A percentile compares a stretch with the other conserved stretches of the same genome.
Evolutionary conservation across 257 asterid genomes (phyloP).

Genomic region (Petunia secreta): DNA sequence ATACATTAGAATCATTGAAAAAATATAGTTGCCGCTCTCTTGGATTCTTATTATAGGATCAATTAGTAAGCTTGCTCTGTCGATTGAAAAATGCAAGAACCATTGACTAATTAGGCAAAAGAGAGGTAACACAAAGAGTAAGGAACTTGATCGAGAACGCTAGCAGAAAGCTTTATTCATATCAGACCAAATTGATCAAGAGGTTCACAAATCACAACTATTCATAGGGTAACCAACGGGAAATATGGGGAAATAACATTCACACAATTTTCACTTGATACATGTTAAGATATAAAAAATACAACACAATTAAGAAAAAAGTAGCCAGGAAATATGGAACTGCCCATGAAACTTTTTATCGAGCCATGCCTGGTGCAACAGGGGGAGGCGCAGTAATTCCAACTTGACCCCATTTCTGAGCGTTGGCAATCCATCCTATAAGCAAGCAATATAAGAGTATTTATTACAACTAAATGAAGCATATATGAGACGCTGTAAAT

Average conservation of each 20-base stretch:
- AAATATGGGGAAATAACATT: too few species aligned
- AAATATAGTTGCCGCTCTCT: too few species aligned
- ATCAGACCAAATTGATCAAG: background rate
- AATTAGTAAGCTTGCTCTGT: too few species aligned
- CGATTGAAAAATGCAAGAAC: too few species aligned
- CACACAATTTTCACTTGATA: background rate
- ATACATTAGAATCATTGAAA: too few species aligned
- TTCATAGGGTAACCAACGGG: background rate
- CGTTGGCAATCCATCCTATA: conserved; percentile 38
- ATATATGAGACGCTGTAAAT: too few species aligned
- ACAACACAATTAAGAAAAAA: background rate
- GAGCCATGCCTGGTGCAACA: conserved; percentile 34
- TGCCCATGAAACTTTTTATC: conserved; percentile 7
- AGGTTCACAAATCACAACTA: background rate
- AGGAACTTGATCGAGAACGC: too few species aligned
- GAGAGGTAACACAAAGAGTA: too few species aligned
- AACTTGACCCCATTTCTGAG: conserved; percentile 33
- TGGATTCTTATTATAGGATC: too few species aligned
- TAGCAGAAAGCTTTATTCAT: background rate
- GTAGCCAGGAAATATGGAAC: background rate
- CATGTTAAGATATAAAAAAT: background rate
- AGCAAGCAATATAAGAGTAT: background rate
- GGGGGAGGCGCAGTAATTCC: conserved; percentile 27
- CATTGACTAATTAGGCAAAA: too few species aligned
- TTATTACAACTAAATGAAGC: too few species aligned